Percentiles rank a stretch among this genome's conserved stretches.
phyloP scores from a whole-genome alignment of 1,284 basidiomycete genomes.

The Puccinia novopanici region DNA sequence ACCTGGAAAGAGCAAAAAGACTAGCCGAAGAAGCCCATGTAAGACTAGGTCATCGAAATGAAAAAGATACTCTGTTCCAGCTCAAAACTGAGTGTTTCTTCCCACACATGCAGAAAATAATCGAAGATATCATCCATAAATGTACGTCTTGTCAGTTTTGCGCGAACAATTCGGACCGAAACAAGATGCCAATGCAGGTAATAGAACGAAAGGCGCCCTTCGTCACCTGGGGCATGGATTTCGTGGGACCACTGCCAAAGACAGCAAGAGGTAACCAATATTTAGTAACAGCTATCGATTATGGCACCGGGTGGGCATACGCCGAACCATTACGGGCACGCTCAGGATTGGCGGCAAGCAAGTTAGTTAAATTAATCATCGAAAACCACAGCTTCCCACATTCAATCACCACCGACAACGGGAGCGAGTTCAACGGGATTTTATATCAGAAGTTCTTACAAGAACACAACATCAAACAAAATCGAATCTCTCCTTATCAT shows the following conservation, averaged over 20 bases:
- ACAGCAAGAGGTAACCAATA: too few relatives aligned
- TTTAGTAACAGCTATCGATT: too few relatives aligned
- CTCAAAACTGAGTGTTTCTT: background rate
- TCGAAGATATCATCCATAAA: background rate
- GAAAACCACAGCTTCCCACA: too few relatives aligned
- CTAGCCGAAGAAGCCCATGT: background rate
- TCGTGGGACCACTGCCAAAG: too few relatives aligned
- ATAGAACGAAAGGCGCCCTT: too few relatives aligned
- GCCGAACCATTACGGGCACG: too few relatives aligned
- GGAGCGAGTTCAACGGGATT: too few relatives aligned
- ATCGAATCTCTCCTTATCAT: background rate
- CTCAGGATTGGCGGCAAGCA: too few relatives aligned
- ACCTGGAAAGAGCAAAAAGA: background rate
- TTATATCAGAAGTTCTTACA: background rate
- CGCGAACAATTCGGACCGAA: background rate
- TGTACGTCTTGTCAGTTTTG: constrained; percentile 20
- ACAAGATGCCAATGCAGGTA: background rate
- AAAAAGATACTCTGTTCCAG: background rate
- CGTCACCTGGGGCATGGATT: too few relatives aligned
- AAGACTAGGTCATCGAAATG: background rate
- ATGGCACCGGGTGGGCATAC: too few relatives aligned
- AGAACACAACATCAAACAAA: constrained; percentile 6
- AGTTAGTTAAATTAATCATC: too few relatives aligned
- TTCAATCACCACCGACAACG: too few relatives aligned
- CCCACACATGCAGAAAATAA: background rate